These are phyloP conservation scores for Kluyveromyces wickerhamii DNA, from an alignment of 805 yeast genomes.

Conservation along the genomic window DNA sequence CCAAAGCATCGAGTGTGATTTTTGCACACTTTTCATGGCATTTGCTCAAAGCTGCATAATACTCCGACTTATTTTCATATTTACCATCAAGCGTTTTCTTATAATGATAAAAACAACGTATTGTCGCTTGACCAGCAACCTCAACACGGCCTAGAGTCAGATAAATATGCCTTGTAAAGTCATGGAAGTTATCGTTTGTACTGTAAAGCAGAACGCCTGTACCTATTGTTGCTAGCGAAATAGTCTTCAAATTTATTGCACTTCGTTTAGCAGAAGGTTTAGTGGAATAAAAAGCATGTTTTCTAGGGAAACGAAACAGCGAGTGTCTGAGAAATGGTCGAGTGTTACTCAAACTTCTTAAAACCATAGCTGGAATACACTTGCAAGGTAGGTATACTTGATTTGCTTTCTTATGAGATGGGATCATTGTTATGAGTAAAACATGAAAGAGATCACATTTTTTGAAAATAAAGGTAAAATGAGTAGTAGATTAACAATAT, in stretches of 20 bases:
- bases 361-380: too few relatives aligned
- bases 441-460: too few relatives aligned
- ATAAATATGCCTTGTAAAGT: conserved; percentile 16
- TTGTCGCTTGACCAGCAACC: conserved; percentile 61
- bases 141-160: conserved; percentile 44
- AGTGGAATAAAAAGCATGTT: background rate
- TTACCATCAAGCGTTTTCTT: conserved; percentile 42
- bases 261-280: conserved; percentile 1
- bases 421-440: too few relatives aligned
- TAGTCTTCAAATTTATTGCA: conserved; percentile 7
- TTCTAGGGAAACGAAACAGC: too few relatives aligned
- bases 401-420: too few relatives aligned
- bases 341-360: too few relatives aligned
- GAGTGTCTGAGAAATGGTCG: too few relatives aligned
- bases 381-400: too few relatives aligned
- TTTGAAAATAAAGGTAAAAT: too few relatives aligned
- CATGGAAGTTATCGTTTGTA: conserved; percentile 23
- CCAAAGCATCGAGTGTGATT: conserved; percentile 71
- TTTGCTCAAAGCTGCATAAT: conserved; percentile 43
- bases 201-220: conserved; percentile 18
- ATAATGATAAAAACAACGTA: conserved; percentile 66
- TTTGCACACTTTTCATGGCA: conserved; percentile 74
- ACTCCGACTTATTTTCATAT: conserved; percentile 39
- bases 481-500: too few relatives aligned
- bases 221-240: conserved; percentile 7